These are phyloP conservation scores for Lachancea lanzarotensis DNA, from an alignment of 805 yeast species.

Conservation along the genomic window DNA sequence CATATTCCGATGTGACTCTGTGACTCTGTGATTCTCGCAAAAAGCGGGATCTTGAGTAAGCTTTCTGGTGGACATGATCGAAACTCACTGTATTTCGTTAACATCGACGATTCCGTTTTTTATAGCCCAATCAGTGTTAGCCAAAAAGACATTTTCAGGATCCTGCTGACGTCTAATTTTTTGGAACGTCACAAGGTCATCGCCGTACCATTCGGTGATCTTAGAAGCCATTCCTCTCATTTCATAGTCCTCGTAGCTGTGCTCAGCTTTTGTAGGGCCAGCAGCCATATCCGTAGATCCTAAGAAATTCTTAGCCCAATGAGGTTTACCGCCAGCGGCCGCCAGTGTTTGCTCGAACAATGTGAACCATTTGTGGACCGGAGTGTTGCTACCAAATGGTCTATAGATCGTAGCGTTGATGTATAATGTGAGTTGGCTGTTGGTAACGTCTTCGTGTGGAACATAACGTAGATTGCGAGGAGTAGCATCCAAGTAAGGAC, in stretches of 20 bases:
- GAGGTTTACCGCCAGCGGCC: conserved; percentile 87
- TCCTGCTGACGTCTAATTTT: conserved; percentile 60
- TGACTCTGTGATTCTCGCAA: too few species aligned
- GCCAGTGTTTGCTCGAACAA: conserved; percentile 74
- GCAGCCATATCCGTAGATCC: conserved; percentile 43
- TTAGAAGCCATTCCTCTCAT: conserved; percentile 74
- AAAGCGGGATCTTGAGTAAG: too few species aligned
- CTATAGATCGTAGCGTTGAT: conserved; percentile 93
- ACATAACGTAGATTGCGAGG: conserved; percentile 54
- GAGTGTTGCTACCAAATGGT: conserved; percentile 76
- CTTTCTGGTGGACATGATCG: too few species aligned
- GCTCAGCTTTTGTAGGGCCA: conserved; percentile 31
- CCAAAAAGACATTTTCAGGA: conserved; percentile 74
- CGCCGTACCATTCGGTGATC: conserved; percentile 75
- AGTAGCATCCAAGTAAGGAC: conserved; percentile 78
- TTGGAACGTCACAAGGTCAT: conserved; percentile 55
- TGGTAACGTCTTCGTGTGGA: conserved; percentile 41
- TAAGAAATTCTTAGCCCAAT: conserved; percentile 95
- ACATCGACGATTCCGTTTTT: conserved; percentile 63
- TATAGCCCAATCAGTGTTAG: conserved; percentile 72
- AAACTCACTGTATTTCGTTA: conserved; percentile 1
- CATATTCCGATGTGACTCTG: too few species aligned
- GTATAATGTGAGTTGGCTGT: conserved; percentile 75
- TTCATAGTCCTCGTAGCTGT: conserved; percentile 48
- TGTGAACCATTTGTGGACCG: conserved; percentile 73